Base-by-base conservation (phyloP, 108 stramenopile genomes). In the Cyclotella atomus region DNA sequence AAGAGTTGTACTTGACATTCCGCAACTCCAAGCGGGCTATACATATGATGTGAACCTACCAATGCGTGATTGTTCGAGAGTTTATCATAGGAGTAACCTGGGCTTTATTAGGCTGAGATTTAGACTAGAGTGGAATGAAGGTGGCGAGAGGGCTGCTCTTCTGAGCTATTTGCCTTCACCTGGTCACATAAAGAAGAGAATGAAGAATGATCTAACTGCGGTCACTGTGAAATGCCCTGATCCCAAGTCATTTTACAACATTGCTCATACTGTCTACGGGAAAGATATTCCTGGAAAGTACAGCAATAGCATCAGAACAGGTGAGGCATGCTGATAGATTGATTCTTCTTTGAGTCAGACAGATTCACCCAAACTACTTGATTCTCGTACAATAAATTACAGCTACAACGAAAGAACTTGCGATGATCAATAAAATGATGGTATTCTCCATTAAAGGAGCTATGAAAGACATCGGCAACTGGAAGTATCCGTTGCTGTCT, bases 1-100 rank as follows among this genome's bases (percentile, higher is more conserved):
- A 0, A 73, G 81, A 44, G 82, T 89, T 21, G 84, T 75, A 14
- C 16, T 89, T 6, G 81, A 85, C 44, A 17, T 87, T n/a, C 68
- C 88, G n/a, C 66, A 66, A 44, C 43, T 65, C 10, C 46, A 65
- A 65, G 41, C 65, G 19, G 65, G 65, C 16, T 65, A 27, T 9
- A 74, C 75, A 17, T 89, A 89, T 59, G 88, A 89, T 59, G 81
- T 86, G 20, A 79, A 75, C 0, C 43, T 89, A 23, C 88, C 88
- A 15, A 45, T 89, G 30, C 77, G 88, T 50, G 28, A 72, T 14
- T 85, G 83, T 4, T 57, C 68, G 16, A 75, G 82, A 32, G 85
- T 83, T 20, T 89, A 89, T 43, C 59, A 80, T 10, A 33, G 79
- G 49, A 78, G 71, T 46, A 56, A 57, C 20, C 47, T 86, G 25